phyloP scores from a whole-genome alignment of 768 basidiomycete genomes.

The Peribolospora baueri region DNA sequence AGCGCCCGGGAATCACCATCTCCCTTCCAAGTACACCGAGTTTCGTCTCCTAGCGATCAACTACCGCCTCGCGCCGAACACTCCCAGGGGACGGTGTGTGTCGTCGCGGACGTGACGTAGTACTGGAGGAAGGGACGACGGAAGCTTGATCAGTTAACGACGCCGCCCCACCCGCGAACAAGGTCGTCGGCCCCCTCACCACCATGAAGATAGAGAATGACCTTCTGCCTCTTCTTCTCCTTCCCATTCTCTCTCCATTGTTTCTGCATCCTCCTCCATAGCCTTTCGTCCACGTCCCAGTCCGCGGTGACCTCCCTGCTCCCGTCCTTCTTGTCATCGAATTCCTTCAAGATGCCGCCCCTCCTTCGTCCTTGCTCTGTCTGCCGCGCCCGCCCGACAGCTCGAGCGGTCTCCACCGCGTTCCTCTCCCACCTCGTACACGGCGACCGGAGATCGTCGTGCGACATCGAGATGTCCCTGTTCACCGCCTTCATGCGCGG shows the following conservation, averaged over 20 bases:
- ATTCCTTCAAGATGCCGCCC: constrained; percentile 49
- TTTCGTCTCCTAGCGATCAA: constrained; percentile 62
- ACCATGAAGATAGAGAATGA: constrained; percentile 83
- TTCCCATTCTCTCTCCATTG: constrained; percentile 1
- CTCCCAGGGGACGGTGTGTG: constrained; percentile 78
- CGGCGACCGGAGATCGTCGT: constrained; percentile 68
- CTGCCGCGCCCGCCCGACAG: constrained; percentile 11
- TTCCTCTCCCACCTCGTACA: constrained; percentile 54
- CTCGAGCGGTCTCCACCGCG: constrained; percentile 33
- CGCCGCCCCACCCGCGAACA: neutral
- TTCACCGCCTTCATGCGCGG: constrained; percentile 49
- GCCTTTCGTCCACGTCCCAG: constrained; percentile 83
- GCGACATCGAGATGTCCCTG: constrained; percentile 88
- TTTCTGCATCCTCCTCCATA: constrained; percentile 61
- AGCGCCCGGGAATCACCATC: constrained; percentile 81
- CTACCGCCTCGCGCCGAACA: constrained; percentile 71
- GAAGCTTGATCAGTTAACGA: neutral
- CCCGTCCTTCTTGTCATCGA: constrained; percentile 51
- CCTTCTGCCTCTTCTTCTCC: constrained; percentile 32
- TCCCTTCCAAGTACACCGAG: constrained; percentile 89
- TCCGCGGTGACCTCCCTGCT: constrained; percentile 65
- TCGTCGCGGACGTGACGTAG: constrained; percentile 70
- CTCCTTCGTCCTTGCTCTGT: neutral
- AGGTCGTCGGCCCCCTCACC: constrained; percentile 28
- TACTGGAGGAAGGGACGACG: constrained; percentile 26